Conservation (phyloP, 352 stramenopile species). For the Discostella stelligera region DNA sequence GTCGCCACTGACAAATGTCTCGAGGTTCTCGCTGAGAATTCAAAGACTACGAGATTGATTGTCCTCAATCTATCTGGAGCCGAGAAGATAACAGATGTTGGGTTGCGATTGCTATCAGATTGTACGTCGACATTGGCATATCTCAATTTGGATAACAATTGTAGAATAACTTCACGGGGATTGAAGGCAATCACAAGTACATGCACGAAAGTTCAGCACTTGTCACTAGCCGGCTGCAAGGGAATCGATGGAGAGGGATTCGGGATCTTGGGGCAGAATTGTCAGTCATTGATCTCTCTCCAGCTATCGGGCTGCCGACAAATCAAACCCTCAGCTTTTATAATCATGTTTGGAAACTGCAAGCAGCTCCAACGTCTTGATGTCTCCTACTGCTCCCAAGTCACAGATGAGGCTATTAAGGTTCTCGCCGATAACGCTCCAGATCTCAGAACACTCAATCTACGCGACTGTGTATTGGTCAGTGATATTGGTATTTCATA, state of each 20-base stretch:
- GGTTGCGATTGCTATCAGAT: conserved; percentile 31
- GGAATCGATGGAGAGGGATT: conserved; percentile 62
- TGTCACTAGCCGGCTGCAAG: conserved; percentile 69
- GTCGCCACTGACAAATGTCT: conserved; percentile 52
- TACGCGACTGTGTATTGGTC: conserved; percentile 87
- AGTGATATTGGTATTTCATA: conserved; percentile 87
- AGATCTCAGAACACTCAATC: conserved; percentile 78
- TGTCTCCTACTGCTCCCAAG: conserved; percentile 83
- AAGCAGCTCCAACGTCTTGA: conserved; percentile 81
- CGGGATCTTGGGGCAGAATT: conserved; percentile 70
- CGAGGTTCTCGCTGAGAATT: conserved; percentile 21
- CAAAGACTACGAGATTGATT: conserved; percentile 11
- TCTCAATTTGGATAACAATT: conserved; percentile 51
- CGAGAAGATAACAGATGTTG: conserved; percentile 54
- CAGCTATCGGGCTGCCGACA: conserved; percentile 84
- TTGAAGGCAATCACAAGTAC: conserved; percentile 58
- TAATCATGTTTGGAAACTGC: conserved; percentile 85
- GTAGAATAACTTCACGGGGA: conserved; percentile 58
- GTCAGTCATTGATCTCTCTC: conserved; percentile 50
- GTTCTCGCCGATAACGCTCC: conserved; percentile 80
- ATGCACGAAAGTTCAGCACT: conserved; percentile 52
- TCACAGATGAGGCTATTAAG: conserved; percentile 86
- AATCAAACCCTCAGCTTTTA: conserved; percentile 84
- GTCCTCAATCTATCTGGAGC: conserved; percentile 45
- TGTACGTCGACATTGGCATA: conserved; percentile 30